Evolutionary conservation across 2,329 filamentous ascomycete species (phyloP), one percentile per base, ranked within the genome.

Genomic region (Fusarium veterinarium): DNA sequence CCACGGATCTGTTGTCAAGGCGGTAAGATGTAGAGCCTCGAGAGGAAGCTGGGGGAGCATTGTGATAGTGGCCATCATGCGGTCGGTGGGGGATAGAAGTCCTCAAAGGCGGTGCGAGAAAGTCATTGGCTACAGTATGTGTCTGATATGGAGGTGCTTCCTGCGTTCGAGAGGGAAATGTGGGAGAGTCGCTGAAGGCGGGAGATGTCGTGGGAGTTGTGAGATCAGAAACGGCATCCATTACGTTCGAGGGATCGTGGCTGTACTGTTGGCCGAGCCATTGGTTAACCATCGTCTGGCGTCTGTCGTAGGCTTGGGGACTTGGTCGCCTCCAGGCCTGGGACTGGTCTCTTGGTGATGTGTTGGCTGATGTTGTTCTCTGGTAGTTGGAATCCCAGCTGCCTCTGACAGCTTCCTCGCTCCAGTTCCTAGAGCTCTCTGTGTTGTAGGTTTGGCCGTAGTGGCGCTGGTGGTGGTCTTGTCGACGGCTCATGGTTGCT

Each of bases 391-490:
- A 76, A 37, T 75, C 73, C 70, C 75, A 76, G 56, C 75, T 78
- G 8, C 76, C 76, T 13, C 74, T 73, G 44, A 77, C 68, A 8
- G 75, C 75, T 41, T 78, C 76, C 12, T 77, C 76, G 31, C 76
- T 78, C 76, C 76, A 78, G n/a, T 77, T 74, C 8, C 75, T 63
- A 19, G 75, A 77, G 60, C 69, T 71, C n/a, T 75, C 75, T n/a
- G 70, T 61, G 49, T 72, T 70, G 55, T 55, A 63, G 30, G 60
- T 57, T 16, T 69, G 58, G 58, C 44, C 51, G 51, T 64, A 37
- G 49, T 64, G 58, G 30, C 44, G 51, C 30, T 69, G 61, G 42
- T 37, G 58, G 42, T 66, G 66, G 44, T 75, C 63, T 23, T 69
- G 60, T 61, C 70, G 68, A 49, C 71, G 75, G 66, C 72, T 72